Evolutionary conservation across 768 basidiomycete species (phyloP).

Genomic region (Lactarius psammicola): DNA sequence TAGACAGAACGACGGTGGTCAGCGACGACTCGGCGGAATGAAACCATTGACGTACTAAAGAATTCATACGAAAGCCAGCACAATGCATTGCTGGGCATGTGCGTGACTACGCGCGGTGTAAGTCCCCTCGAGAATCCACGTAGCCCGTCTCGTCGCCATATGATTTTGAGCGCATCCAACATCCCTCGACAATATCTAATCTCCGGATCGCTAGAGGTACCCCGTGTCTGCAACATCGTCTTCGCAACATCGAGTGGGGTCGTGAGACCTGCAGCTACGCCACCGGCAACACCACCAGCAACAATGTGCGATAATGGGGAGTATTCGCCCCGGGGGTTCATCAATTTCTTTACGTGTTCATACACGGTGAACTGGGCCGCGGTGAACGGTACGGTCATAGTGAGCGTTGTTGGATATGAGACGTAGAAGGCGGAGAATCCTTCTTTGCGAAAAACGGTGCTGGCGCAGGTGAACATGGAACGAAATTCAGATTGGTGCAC

Average conservation of each 20-base stretch:
- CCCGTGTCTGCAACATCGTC: constrained; percentile 93
- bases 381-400: constrained; percentile 96
- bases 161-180: constrained; percentile 83
- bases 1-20: constrained; percentile 1
- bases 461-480: constrained; percentile 82
- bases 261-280: constrained; percentile 90
- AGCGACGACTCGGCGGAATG: not conserved
- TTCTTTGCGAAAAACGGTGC: constrained; percentile 79
- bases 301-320: constrained; percentile 91
- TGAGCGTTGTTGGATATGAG: constrained; percentile 97
- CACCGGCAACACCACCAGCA: constrained; percentile 91
- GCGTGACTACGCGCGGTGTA: constrained; percentile 87
- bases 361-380: constrained; percentile 98
- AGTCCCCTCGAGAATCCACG: constrained; percentile 86
- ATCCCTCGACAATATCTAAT: constrained; percentile 85
- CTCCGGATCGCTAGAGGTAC: constrained; percentile 79
- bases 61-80: constrained; percentile 99
- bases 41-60: constrained; percentile 71
- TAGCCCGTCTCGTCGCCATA: constrained; percentile 81
- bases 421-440: constrained; percentile 93
- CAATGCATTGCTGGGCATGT: constrained; percentile 95
- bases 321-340: constrained; percentile 86
- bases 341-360: constrained; percentile 81
- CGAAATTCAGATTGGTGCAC: constrained; percentile 90
- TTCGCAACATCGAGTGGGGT: constrained; percentile 98